These are phyloP conservation scores for Vitis riparia DNA, from an alignment of 164 flowering plant genomes.

Conservation along the genomic window DNA sequence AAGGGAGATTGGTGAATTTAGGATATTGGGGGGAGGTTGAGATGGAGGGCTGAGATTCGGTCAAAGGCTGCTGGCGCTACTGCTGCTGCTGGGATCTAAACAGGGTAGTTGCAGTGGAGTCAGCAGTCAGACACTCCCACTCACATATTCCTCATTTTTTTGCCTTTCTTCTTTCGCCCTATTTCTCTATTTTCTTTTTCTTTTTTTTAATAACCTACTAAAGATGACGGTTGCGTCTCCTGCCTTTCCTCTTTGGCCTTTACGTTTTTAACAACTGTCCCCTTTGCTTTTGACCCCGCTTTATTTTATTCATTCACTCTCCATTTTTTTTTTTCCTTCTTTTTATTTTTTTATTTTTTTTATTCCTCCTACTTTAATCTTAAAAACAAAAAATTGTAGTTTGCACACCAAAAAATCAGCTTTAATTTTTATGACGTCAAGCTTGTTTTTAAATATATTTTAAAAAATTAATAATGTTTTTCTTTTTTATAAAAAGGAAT, in stretches of 20 bases:
- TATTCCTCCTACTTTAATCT: too few relatives aligned
- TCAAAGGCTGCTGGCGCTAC: slow-evolving; percentile 53
- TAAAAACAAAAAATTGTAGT: too few relatives aligned
- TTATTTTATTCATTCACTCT: not conserved
- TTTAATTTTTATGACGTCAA: too few relatives aligned
- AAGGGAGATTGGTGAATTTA: too few relatives aligned
- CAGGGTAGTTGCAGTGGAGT: slow-evolving; percentile 4
- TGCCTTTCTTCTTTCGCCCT: too few relatives aligned
- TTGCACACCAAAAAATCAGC: too few relatives aligned
- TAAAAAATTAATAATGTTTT: too few relatives aligned
- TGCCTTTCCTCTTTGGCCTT: not conserved
- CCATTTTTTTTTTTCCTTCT: too few relatives aligned
- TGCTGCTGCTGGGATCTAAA: not conserved
- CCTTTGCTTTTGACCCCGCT: not conserved
- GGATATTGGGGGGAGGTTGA: not conserved
- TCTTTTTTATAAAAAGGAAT: too few relatives aligned
- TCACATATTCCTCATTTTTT: too few relatives aligned
- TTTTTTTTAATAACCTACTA: slow-evolving; percentile 11
- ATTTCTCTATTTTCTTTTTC: not conserved
- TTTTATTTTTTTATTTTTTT: too few relatives aligned
- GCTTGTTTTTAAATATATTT: too few relatives aligned
- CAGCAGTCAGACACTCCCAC: slow-evolving; percentile 36
- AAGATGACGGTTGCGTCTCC: slow-evolving; percentile 4
- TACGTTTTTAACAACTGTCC: slow-evolving; percentile 6
- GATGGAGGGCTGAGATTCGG: slow-evolving; percentile 60